Percentiles rank a stretch among this genome's conserved stretches.
Evolutionary conservation across 768 basidiomycete genomes (phyloP).

Genomic region (Mycena pura): DNA sequence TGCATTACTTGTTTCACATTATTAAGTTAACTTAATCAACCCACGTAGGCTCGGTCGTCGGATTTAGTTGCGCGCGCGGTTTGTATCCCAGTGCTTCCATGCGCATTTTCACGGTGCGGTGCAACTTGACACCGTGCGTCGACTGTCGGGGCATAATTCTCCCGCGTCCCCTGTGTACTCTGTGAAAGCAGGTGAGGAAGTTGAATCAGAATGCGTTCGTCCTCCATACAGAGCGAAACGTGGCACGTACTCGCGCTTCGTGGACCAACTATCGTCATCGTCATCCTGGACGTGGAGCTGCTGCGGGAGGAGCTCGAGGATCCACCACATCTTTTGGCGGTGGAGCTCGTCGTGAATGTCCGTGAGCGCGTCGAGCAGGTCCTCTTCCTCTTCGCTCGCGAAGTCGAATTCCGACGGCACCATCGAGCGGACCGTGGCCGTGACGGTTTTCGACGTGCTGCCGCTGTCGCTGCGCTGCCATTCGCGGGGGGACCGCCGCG

Average conservation of each 20-base stretch:
- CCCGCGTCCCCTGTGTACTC: constrained; percentile 50
- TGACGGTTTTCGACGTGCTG: constrained; percentile 20
- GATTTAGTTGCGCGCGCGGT: constrained; percentile 35
- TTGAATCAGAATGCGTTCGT: not conserved
- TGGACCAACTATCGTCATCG: constrained; percentile 48
- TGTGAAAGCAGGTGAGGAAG: constrained; percentile 21
- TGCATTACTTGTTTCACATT: too few relatives aligned
- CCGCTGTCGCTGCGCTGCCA: constrained; percentile 7
- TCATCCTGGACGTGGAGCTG: constrained; percentile 48
- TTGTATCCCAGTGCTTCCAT: constrained; percentile 37
- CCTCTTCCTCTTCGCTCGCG: constrained; percentile 64
- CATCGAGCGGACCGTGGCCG: constrained; percentile 21
- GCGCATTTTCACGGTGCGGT: constrained; percentile 31
- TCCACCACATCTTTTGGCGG: constrained; percentile 63
- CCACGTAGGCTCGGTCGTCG: constrained; percentile 23
- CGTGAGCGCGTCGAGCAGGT: constrained; percentile 59
- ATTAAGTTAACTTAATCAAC: too few relatives aligned
- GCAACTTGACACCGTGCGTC: constrained; percentile 26
- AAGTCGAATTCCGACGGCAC: constrained; percentile 42
- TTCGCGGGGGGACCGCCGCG: constrained; percentile 27
- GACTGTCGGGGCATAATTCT: constrained; percentile 13
- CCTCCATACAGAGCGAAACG: not conserved
- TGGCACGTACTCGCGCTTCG: constrained; percentile 42
- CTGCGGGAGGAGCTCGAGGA: constrained; percentile 60
- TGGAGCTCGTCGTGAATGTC: constrained; percentile 64